phyloP scores from a whole-genome alignment of 148 eudicot genomes.

The Suaeda aralocaspica region DNA sequence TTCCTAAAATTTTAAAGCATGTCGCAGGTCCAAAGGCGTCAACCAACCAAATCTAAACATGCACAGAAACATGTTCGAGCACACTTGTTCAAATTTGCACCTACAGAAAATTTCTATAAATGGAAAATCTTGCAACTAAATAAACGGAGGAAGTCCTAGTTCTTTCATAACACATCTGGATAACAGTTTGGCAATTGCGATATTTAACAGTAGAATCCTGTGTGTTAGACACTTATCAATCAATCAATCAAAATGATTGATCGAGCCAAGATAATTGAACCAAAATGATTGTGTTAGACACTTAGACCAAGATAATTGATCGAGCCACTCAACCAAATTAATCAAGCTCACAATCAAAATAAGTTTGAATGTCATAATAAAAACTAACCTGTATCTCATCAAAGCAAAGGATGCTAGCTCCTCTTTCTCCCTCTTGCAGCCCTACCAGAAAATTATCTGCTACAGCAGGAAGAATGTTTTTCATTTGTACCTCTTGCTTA shows the following conservation, averaged over 20 bases:
- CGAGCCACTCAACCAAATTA: background rate
- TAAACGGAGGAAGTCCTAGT: too few species aligned
- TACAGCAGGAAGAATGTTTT: constrained; percentile 88
- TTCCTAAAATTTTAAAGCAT: too few species aligned
- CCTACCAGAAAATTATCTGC: constrained; percentile 89
- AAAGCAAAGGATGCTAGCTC: constrained; percentile 92
- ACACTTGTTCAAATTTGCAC: too few species aligned
- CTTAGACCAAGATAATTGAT: background rate
- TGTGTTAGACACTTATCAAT: too few species aligned
- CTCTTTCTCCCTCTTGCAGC: constrained; percentile 40
- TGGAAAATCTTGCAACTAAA: background rate
- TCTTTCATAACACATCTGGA: background rate
- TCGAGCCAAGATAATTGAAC: background rate
- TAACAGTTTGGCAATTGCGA: background rate
- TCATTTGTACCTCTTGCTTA: constrained; percentile 67
- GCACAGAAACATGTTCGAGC: too few species aligned
- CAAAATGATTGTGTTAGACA: too few species aligned
- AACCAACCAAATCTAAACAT: too few species aligned
- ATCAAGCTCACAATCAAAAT: background rate
- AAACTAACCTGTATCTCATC: constrained; percentile 86
- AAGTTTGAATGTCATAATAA: background rate
- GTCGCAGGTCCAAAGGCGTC: too few species aligned
- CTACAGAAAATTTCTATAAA: background rate
- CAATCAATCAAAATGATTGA: background rate
- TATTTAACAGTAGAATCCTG: background rate